Base-by-base conservation (phyloP, 306 rosid species). In the Corylus avellana region DNA sequence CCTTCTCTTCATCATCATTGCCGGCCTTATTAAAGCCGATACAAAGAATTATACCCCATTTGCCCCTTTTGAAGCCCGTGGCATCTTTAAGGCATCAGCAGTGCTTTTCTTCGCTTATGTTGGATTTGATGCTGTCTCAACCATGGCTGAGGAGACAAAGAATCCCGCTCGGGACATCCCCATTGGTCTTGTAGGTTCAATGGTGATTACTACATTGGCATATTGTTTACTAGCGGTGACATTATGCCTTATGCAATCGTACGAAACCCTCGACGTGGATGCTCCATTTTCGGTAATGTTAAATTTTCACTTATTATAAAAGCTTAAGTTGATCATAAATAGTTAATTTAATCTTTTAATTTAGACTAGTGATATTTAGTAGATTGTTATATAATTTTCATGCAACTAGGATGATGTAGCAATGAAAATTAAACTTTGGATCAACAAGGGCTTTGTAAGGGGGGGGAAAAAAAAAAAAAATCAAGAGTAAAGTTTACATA, bases 131-230 rank as follows among this genome's bases (percentile, higher is more conserved):
- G 97, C 93, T 0, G 93, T 94, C 14, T 51, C 97, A 11, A 92
- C 98, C 13, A 83, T 94, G 97, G 98, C 98, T 0, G 97, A 94
- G 64, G 98, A 94, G 22, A 94, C 98, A 1, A 94, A 91, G 57
- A 87, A 94, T 58, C 98, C 98, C 0, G 94, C 72, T 0, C 79
- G 51, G 12, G 98, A 94, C 85, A 94, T 94, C 68, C 97, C 98
- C 5, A 91, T 92, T 27, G 98, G 97, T 2, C 92, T 94, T 2
- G 93, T 94, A 0, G 93, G 93, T 0, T 94, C 97, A 6, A 94
- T 92, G 97, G 84, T 81, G 0, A 70, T 94, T 12, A 89, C 86
- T 9, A 89, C 94, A 0, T 0, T 50, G 0, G 10, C 69, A 0
- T 94, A 94, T 42, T 94, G 97, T 61, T 16, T 87, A 39, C 72